Base-by-base conservation (phyloP, 139 green algal species). In the Chloropicon primus region DNA sequence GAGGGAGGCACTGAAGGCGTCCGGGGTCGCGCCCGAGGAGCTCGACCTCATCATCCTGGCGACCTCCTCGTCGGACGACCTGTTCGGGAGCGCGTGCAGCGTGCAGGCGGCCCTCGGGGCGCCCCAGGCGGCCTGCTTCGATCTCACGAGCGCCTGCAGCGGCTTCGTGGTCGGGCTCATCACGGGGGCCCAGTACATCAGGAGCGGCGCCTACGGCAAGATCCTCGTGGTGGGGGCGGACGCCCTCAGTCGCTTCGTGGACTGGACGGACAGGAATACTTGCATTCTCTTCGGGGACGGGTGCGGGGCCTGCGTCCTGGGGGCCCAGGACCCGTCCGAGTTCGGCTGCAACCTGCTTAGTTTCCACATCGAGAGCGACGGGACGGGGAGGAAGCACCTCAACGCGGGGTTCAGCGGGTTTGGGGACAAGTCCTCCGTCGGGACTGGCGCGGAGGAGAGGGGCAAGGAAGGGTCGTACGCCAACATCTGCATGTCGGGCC, bases 281-380 rank as follows among this genome's bases (percentile, higher is more conserved):
- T 99, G 95, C 87, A 97, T 99, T 74, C 84, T 99, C 24, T 99
- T 99, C 85, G 95, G 95, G 2, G 95, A 99, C 81, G 95, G 91
- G 25, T 92, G 84, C 72, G 95, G 95, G 0, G 95, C 95, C 1
- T 87, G 97, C 41, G 80, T 98, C 25, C 22, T 72, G 74, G 28
- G n/a, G 27, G 74, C 22, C 10, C 27, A 78, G 27, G 21, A 10
- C 23, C 3, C 74, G 24, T 23, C 5, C 41, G 41, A 62, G 41
- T 5, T 27, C 17, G 76, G 24, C 2, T 94, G 92, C 84, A 78
- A 71, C 1, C 79, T 98, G 29, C 84, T 97, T 27, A 93, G 92
- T 0, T 86, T 88, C 5, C 86, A 94, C 54, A 95, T 98, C 91
- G 77, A 86, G 81, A 91, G 84, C 71, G 92, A 98, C 82, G 95